Evolutionary conservation across 345 rosid species (phyloP).

Genomic region (Lumnitzera littorea): DNA sequence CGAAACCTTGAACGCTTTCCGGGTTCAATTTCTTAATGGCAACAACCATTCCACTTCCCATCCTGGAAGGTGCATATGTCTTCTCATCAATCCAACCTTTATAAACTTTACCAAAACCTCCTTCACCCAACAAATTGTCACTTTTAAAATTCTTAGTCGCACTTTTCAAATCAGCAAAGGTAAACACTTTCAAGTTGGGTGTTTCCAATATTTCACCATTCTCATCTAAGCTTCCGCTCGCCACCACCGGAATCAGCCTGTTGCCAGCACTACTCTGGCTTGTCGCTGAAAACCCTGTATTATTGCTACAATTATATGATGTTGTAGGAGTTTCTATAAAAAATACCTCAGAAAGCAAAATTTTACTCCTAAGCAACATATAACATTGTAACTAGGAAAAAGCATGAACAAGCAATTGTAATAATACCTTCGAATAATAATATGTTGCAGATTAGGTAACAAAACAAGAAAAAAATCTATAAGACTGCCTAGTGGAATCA

Average conservation of each 20-base stretch:
- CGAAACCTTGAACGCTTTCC: conserved; percentile 60
- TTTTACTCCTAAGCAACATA: too few species aligned
- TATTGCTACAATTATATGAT: neutral
- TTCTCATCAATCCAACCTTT: conserved; percentile 75
- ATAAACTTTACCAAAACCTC: conserved; percentile 77
- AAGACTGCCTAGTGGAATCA: neutral
- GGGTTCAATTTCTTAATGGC: conserved; percentile 75
- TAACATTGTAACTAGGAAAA: neutral
- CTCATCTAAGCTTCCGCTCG: neutral
- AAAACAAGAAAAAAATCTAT: conserved; percentile 1
- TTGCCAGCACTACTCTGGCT: conserved; percentile 3
- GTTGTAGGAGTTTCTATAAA: neutral
- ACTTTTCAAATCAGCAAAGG: conserved; percentile 45
- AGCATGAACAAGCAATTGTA: neutral
- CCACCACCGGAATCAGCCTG: conserved; percentile 4
- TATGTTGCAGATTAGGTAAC: neutral
- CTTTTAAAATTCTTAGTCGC: conserved; percentile 59
- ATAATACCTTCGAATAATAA: too few species aligned
- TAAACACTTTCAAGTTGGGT: conserved; percentile 42
- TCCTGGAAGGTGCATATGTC: conserved; percentile 49
- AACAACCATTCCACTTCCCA: conserved; percentile 50
- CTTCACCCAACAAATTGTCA: conserved; percentile 68
- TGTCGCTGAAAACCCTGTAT: conserved; percentile 1
- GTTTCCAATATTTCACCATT: conserved; percentile 27
- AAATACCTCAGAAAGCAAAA: neutral